Base-by-base conservation (phyloP, 2,329 filamentous ascomycete genomes). In the Cladosporium sp. region DNA sequence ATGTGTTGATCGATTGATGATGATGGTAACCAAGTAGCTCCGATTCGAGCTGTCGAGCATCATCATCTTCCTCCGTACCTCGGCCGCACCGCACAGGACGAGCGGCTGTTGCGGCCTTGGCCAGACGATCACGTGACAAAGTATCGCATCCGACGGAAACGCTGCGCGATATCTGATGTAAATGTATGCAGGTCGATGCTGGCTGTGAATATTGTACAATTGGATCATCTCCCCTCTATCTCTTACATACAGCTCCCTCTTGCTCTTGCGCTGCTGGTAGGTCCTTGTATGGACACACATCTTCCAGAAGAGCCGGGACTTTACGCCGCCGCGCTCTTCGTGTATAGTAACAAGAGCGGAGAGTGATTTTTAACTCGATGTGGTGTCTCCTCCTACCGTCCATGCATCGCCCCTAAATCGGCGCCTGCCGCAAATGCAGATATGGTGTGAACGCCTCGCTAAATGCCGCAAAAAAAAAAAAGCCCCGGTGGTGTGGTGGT, bases 381-480 rank as follows among this genome's bases (percentile, higher is more conserved):
- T 52, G 21, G 40, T 61, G 2, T 35, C 18, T 21, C 6, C 18
- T 37, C 59, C 46, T 52, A 31, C 59, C 29, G 29, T 50, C 40
- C 46, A 63, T 63, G 61, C 61, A 53, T 63, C 49, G 61, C 61
- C 50, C 61, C 18, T 37, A 56, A 44, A 33, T 52, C 44, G 44
- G 44, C 50, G 35, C 61, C 50, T 46, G 55, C 56, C 56, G 40
- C 62, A 60, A 59, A 60, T 65, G 62, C 62, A 58, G 52, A 58
- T 56, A 65, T 65, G 62, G 44, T 58, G 46, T 59, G 35, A 65
- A 65, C 62, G 62, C 62, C 62, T 56, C 62, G 62, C 62, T 65
- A 65, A 65, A 65, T 59, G 61, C 50, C 40, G 46, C 53, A 57
- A 56, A 46, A 44, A 40, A 40, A n/a, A n/a, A n/a, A 46, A 46